phyloP scores from a whole-genome alignment of 371 early-diverging fungal species.

The Saksenaea vasiformis region DNA sequence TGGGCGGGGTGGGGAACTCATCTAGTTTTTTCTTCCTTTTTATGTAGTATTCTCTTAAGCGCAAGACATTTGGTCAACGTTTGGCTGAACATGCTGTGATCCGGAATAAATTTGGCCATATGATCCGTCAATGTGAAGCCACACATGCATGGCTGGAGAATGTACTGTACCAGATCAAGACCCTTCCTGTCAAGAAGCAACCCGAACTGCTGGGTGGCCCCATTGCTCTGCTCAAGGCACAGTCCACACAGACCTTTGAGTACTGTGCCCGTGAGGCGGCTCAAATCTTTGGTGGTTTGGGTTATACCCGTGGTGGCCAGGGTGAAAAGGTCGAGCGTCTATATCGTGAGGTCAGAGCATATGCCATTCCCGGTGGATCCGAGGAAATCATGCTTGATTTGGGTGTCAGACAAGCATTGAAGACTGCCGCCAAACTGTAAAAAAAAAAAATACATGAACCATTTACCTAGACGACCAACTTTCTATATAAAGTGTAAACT shows the following conservation, averaged over 20 bases:
- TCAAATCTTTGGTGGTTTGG: constrained; percentile 90
- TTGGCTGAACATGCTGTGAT: constrained; percentile 76
- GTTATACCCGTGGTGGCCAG: constrained; percentile 83
- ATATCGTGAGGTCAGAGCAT: constrained; percentile 86
- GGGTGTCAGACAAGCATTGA: constrained; percentile 79
- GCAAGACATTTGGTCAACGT: constrained; percentile 86
- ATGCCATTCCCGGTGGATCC: constrained; percentile 90
- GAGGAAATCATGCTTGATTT: constrained; percentile 59
- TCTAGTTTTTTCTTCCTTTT: no score
- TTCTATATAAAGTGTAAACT: no score
- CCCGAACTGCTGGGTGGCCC: constrained; percentile 82
- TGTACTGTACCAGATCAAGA: constrained; percentile 67
- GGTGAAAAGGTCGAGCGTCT: constrained; percentile 88
- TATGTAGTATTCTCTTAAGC: constrained; percentile 78
- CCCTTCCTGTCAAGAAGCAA: constrained; percentile 66
- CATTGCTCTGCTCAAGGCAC: constrained; percentile 86
- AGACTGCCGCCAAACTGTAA: constrained; percentile 6
- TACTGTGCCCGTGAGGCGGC: constrained; percentile 88
- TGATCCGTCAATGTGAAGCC: constrained; percentile 86
- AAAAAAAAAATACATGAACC: not conserved
- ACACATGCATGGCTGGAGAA: constrained; percentile 87
- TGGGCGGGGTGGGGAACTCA: no score
- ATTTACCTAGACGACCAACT: no score
- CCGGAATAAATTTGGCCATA: constrained; percentile 71
- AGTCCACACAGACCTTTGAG: constrained; percentile 85